Evolutionary conservation across 2,329 filamentous ascomycete species (phyloP).

Genomic region (Aspergillus carbonarius): DNA sequence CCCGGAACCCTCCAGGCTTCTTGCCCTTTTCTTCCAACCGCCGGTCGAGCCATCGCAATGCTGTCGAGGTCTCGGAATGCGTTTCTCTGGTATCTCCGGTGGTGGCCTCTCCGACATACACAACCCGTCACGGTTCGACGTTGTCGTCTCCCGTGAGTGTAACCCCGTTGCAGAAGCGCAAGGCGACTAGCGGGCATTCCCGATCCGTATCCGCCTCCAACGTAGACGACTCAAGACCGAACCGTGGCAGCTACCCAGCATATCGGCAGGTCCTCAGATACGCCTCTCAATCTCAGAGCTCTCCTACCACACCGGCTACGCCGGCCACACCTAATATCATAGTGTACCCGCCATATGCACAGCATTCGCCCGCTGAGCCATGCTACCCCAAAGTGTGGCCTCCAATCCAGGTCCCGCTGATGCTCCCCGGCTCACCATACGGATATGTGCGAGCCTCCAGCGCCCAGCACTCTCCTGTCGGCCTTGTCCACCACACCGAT

Average conservation of each 20-base stretch:
- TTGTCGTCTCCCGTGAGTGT: slow-evolving; percentile 66
- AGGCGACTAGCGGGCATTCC: slow-evolving; percentile 43
- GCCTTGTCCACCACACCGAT: slow-evolving; percentile 24
- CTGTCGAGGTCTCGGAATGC: slow-evolving; percentile 47
- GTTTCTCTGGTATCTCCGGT: slow-evolving; percentile 48
- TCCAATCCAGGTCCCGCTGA: slow-evolving; percentile 29
- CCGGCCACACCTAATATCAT: slow-evolving; percentile 40
- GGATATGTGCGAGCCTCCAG: slow-evolving; percentile 25
- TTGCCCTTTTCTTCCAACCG: slow-evolving; percentile 50
- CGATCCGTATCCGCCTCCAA: slow-evolving; percentile 67
- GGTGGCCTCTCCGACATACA: slow-evolving; percentile 39
- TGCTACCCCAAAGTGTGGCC: slow-evolving; percentile 45
- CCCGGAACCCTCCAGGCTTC: slow-evolving; percentile 51
- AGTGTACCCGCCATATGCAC: slow-evolving; percentile 38
- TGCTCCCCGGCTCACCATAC: slow-evolving; percentile 30
- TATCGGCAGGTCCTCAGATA: slow-evolving; percentile 72
- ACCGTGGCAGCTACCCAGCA: slow-evolving; percentile 77
- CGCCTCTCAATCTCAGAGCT: slow-evolving; percentile 45
- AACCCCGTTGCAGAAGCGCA: slow-evolving; percentile 44
- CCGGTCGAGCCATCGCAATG: slow-evolving; percentile 46
- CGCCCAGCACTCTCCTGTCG: slow-evolving; percentile 28
- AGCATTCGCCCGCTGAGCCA: slow-evolving; percentile 32
- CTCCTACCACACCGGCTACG: slow-evolving; percentile 40
- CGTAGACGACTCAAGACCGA: slow-evolving; percentile 65
- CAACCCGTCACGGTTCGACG: slow-evolving; percentile 37